Base-by-base conservation (phyloP, 495 filamentous ascomycete genomes). In the Penicillium cosmopolitanum region DNA sequence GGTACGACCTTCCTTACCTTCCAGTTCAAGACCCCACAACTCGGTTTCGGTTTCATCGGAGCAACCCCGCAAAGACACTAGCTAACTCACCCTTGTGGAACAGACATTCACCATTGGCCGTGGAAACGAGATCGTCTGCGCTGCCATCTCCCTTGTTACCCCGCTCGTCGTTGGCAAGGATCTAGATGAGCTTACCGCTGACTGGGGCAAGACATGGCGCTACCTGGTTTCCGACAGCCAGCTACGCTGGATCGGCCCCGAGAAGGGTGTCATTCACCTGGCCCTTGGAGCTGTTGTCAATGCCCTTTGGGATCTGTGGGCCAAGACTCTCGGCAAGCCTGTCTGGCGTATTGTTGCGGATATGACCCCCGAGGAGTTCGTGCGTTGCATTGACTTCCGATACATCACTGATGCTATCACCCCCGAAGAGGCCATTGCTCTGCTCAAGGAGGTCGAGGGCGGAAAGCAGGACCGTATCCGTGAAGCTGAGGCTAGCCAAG, bases 61-160 rank as follows among this genome's bases (percentile, higher is more conserved):
- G 15, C 15, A 40, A 40, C 11, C 36, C 36, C 36, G 12, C 12
- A 12, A 40, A 40, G 25, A 28, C 34, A 31, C 16, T 51, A 44
- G 46, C 38, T 61, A 53, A 62, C 52, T 28, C 35, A 42, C 15
- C 16, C n/a, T 31, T 10, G 15, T n/a, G 15, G 3, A 23, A 36
- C 59, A 93, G 91, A 96, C 93, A 64, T 97, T 97, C 81, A 97
- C 93, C 36, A 96, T 96, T 65, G 93, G 93, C 71, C 91, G 93
- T 61, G 93, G 93, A 62, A 97, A 96, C 77, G 92, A 96, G 74
- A 87, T 96, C 60, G 92, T 97, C 73, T 95, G 91, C 80, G 72
- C 84, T 35, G 93, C 93, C 56, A 96, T 97, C 71, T 75, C 83
- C 62, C 82, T 89, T 68, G 78, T 97, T 11, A 87, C 88, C 35